Conservation (phyloP, 768 basidiomycete species). For the Collybia sordida region DNA sequence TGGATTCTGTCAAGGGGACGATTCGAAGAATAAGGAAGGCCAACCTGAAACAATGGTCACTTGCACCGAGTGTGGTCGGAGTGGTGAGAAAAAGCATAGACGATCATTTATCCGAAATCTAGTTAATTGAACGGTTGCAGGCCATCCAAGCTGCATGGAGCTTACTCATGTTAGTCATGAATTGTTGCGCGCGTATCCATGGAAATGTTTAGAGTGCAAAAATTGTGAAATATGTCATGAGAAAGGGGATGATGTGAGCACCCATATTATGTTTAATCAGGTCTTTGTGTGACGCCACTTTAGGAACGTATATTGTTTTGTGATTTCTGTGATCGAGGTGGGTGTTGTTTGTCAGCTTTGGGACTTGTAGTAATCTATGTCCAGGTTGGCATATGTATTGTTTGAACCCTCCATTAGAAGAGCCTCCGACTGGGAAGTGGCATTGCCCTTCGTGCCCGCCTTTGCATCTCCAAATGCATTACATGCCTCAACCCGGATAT, state of each 20-base stretch:
- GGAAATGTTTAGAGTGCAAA: conserved; percentile 93
- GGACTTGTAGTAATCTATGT: conserved; percentile 7
- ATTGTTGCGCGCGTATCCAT: conserved; percentile 69
- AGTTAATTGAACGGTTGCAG: conserved; percentile 33
- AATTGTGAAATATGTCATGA: conserved; percentile 82
- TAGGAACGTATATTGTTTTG: conserved; percentile 86
- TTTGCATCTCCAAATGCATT: conserved; percentile 8
- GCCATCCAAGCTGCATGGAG: conserved; percentile 86
- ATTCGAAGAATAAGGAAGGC: conserved; percentile 54
- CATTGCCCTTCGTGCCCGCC: conserved; percentile 66
- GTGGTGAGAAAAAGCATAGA: conserved; percentile 50
- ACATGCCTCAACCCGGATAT: neutral
- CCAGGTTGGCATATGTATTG: conserved; percentile 86
- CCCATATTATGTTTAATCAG: neutral
- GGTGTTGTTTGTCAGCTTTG: conserved; percentile 12
- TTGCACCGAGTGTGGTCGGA: conserved; percentile 81
- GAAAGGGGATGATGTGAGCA: conserved; percentile 87
- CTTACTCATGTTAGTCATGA: conserved; percentile 51
- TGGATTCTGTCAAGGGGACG: conserved; percentile 74
- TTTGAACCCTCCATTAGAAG: conserved; percentile 66
- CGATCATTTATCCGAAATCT: neutral
- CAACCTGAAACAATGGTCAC: conserved; percentile 70
- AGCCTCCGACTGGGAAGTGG: conserved; percentile 77
- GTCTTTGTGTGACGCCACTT: conserved; percentile 13
- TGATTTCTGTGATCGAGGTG: conserved; percentile 92